Base-by-base conservation (phyloP, 176 grass and related monocot genomes). In the Tillandsia leiboldiana region DNA sequence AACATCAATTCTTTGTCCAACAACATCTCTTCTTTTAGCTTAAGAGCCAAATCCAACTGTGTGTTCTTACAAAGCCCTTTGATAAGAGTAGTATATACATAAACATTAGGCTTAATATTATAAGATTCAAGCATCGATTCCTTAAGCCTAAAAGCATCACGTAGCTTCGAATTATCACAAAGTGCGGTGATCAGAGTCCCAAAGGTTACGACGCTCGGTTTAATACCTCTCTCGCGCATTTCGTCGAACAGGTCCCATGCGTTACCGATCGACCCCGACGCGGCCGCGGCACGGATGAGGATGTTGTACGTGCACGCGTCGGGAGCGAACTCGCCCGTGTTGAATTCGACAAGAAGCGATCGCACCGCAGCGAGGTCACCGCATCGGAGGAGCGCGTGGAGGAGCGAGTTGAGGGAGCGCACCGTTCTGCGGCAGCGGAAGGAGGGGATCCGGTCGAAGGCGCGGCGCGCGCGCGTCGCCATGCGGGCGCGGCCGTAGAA, bases 11-110 rank as follows among this genome's bases (percentile, higher is more conserved):
- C 75, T 27, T 28, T 9, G 6, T 67, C 11, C 12, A 26, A 14
- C 8, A 22, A 22, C 50, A 90, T 84, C 73, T 90, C 84, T 51
- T 87, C 84, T 42, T 96, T 96, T 59, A 96, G 64, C 57, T n/a
- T 66, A 18, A 79, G 24, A 0, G 87, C 87, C 0, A 26, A 50
- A 49, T 84, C 84, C 52, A 90, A 73, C 14, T 90, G 29, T 26
- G 56, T 72, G 14, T 27, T 75, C 68, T 61, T 26, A 13, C 87
- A 90, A 42, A 96, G 84, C 13, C 58, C 84, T 62, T 87, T 96
- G 0, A 87, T 73, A 15, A 90, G 77, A 51, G 84, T 80, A 9
- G 73, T 79, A 26, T 87, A 90, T 66, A 90, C 67, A 80, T 74
- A 27, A 7, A 70, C 81, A 73, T 70, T 83, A 14, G 84, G 84